Evolutionary conservation across 2,329 filamentous ascomycete species (phyloP), one percentile per base, ranked within the genome.

Genomic region (Aspergillus sp.): DNA sequence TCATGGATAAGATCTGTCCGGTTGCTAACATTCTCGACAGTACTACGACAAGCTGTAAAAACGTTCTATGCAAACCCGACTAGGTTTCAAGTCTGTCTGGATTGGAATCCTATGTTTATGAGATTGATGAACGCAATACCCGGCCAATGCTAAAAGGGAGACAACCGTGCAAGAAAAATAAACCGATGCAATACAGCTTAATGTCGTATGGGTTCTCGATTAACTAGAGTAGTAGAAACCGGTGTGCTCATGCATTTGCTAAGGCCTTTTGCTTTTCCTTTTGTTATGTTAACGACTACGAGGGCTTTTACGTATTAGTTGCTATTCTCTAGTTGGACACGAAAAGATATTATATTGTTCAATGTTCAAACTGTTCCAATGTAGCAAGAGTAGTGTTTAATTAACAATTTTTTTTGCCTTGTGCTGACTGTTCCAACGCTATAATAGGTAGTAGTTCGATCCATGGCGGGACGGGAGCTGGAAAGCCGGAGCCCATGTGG

Each of bases 31-130:
- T 15, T 48, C 55, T 66, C 66, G 71, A 70, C 74, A 96, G 90
- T 96, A 96, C 89, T 96, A 96, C 83, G 92, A 97, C 89, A 97
- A 97, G 89, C 88, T 97, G 84, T 97, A 96, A 79, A 81, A 71
- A 74, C 68, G 73, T 76, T 71, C 63, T 68, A 66, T 66, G 70
- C 76, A 65, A 64, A 66, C 63, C 63, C 67, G 64, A 64, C 71
- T 80, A 77, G 74, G 76, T 73, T 75, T 77, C 62, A 62, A 65
- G 62, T 64, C 66, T 67, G 66, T 65, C 64, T 68, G 64, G 61
- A 61, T 64, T 70, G 70, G 69, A 70, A 69, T 68, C 64, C 72
- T 70, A 67, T 67, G 67, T 66, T 74, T 71, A 76, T 73, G 74
- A 76, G 68, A 72, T 72, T 74, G 74, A 77, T 71, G 73, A 76